These are phyloP conservation scores for Knufia petricola DNA, from an alignment of 2,329 filamentous ascomycete genomes.

Conservation along the genomic window DNA sequence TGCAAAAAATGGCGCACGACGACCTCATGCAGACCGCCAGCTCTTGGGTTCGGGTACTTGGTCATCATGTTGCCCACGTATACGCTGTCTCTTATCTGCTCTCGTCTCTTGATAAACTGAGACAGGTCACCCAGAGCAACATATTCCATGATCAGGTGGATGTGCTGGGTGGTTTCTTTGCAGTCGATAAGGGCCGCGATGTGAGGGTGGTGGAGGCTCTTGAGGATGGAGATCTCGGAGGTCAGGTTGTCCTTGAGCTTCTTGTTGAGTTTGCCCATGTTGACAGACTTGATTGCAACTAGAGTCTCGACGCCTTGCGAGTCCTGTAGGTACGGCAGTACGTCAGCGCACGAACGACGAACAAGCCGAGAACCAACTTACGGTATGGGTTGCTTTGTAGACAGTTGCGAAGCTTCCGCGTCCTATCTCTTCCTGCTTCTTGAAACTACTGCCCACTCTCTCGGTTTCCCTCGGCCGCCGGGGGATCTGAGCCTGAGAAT, in stretches of 20 bases:
- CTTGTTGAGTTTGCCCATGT: constrained; percentile 79
- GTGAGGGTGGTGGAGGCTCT: constrained; percentile 86
- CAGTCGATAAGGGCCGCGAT: constrained; percentile 95
- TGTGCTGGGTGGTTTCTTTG: constrained; percentile 74
- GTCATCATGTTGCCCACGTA: constrained; percentile 82
- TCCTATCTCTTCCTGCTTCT: constrained; percentile 79
- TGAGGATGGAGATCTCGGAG: constrained; percentile 90
- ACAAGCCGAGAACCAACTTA: constrained; percentile 37
- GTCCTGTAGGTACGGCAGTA: constrained; percentile 16
- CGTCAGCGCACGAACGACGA: constrained; percentile 13
- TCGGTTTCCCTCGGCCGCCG: constrained; percentile 30
- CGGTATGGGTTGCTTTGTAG: constrained; percentile 76
- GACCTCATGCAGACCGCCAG: constrained; percentile 91
- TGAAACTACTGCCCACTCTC: constrained; percentile 52
- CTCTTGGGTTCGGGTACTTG: constrained; percentile 77
- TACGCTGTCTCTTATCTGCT: constrained; percentile 67
- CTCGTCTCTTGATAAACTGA: constrained; percentile 89
- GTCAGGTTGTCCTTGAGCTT: constrained; percentile 96
- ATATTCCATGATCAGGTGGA: constrained; percentile 98
- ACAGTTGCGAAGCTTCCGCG: constrained; percentile 97
- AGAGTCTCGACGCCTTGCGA: constrained; percentile 41
- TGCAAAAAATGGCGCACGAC: constrained; percentile 92
- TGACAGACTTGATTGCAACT: constrained; percentile 95
- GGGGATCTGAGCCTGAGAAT: constrained; percentile 30
- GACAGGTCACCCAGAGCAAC: constrained; percentile 92